Conservation (phyloP, 805 yeast species). For the Saccharomyces kudriavzevii region DNA sequence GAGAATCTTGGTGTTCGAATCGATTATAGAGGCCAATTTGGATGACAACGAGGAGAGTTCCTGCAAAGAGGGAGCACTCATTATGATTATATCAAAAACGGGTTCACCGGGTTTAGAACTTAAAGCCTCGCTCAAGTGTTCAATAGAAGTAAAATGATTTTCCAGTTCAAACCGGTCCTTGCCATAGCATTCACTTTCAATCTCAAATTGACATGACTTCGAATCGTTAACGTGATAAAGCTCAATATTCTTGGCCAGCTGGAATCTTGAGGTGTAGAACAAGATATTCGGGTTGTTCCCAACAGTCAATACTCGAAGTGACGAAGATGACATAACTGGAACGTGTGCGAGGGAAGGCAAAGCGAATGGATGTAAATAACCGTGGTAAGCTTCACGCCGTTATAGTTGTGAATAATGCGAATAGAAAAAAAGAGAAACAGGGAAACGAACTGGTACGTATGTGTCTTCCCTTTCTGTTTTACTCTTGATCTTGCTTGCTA, state of each 20-base stretch:
- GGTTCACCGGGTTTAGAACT: constrained; percentile 3
- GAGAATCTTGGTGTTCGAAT: constrained; percentile 43
- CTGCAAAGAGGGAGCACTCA: constrained; percentile 44
- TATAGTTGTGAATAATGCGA: not conserved
- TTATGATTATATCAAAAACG: constrained; percentile 38
- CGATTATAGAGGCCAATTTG: constrained; percentile 33
- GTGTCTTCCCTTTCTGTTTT: not conserved
- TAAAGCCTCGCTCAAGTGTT: constrained; percentile 9
- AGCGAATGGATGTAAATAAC: not conserved
- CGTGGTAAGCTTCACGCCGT: not conserved
- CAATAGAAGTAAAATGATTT: constrained; percentile 23
- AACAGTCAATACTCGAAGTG: constrained; percentile 23
- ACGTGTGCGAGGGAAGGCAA: not conserved
- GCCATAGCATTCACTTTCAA: constrained; percentile 26
- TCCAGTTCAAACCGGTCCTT: constrained; percentile 17
- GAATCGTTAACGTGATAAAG: constrained; percentile 27
- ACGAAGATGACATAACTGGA: constrained; percentile 14
- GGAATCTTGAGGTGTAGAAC: constrained; percentile 28
- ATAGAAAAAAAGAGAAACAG: not conserved
- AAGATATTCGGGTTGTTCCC: constrained; percentile 28
- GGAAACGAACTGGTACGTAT: not conserved
- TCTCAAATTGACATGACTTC: constrained; percentile 11
- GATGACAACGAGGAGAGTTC: constrained; percentile 39
- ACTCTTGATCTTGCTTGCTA: not conserved
- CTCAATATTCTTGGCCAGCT: constrained; percentile 30